Conservation (phyloP, 768 basidiomycete species). For the Peribolospora baueri region DNA sequence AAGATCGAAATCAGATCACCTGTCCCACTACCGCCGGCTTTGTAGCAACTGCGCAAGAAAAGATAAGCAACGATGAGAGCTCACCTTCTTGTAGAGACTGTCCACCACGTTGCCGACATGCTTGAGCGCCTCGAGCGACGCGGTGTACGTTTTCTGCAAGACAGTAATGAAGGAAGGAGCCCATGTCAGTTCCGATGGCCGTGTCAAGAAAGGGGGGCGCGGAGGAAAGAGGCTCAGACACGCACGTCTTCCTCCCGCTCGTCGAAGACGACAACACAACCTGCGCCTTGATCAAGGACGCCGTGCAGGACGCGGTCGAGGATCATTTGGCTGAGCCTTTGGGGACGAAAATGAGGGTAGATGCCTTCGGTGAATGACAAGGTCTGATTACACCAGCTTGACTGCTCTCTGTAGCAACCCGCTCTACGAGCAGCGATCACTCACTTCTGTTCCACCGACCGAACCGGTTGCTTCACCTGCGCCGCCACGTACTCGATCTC, state of each 20-base stretch:
- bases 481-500: constrained; percentile 73
- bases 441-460: constrained; percentile 76
- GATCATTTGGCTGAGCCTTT: constrained; percentile 89
- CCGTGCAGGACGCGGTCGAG: constrained; percentile 83
- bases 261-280: constrained; percentile 76
- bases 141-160: constrained; percentile 54
- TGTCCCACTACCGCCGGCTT: too few species aligned
- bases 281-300: constrained; percentile 86
- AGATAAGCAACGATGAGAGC: neutral
- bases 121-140: constrained; percentile 67
- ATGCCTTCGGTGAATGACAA: too few species aligned
- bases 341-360: neutral
- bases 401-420: neutral
- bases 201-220: neutral
- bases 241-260: constrained; percentile 60
- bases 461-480: constrained; percentile 61
- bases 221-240: constrained; percentile 5
- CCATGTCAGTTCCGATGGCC: neutral
- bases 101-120: constrained; percentile 88
- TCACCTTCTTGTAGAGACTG: constrained; percentile 61
- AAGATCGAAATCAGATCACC: too few species aligned
- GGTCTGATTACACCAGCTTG: neutral
- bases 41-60: too few species aligned
- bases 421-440: constrained; percentile 15
- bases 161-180: neutral